These are phyloP conservation scores for Asclepias syriaca DNA, from an alignment of 257 asterid genomes.

Conservation along the genomic window DNA sequence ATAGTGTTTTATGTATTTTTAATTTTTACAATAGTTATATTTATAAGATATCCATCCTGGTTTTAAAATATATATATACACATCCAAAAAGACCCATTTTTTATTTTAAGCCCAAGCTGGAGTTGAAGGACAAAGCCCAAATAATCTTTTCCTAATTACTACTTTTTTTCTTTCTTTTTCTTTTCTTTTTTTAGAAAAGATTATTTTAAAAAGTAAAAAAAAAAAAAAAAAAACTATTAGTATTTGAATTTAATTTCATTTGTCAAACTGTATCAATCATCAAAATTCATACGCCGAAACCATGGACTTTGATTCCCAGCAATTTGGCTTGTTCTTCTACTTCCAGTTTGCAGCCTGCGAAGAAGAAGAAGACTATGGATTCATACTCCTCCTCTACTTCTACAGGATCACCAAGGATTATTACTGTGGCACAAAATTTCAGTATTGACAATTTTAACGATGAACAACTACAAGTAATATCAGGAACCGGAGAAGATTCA, in stretches of 20 bases:
- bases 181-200: too few species aligned
- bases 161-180: too few species aligned
- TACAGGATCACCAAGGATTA: neutral
- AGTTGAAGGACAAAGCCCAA: too few species aligned
- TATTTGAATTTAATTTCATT: too few species aligned
- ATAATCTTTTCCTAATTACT: too few species aligned
- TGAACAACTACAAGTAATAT: neutral
- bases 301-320: neutral
- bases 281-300: neutral
- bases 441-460: neutral
- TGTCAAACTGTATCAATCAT: neutral
- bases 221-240: too few species aligned
- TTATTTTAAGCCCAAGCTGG: too few species aligned
- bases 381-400: neutral
- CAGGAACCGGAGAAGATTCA: neutral
- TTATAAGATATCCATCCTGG: too few species aligned
- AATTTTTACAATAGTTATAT: too few species aligned
- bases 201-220: too few species aligned
- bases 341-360: neutral
- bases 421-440: neutral
- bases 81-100: too few species aligned
- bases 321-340: neutral
- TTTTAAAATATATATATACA: too few species aligned
- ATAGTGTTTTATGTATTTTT: neutral
- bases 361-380: neutral